phyloP scores from a whole-genome alignment of 345 rosid genomes.

The Rhodomyrtus tomentosa region DNA sequence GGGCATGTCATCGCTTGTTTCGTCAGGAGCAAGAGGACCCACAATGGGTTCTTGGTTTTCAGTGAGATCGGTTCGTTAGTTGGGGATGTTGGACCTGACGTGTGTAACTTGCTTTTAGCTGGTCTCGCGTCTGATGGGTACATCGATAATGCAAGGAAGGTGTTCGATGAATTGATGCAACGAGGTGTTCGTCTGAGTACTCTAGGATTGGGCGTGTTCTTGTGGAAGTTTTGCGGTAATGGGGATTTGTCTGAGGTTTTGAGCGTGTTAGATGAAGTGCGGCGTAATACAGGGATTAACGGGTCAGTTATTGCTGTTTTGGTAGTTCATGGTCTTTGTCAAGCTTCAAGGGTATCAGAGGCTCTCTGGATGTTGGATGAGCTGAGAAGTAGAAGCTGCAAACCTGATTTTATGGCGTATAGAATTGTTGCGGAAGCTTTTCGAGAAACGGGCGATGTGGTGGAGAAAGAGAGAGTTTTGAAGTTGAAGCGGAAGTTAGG shows the following conservation, averaged over 20 bases:
- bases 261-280: constrained; percentile 38
- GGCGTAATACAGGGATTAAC: constrained; percentile 19
- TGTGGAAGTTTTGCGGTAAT: constrained; percentile 41
- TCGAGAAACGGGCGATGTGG: constrained; percentile 30
- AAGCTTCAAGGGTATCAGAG: constrained; percentile 44
- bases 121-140: constrained; percentile 40
- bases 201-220: constrained; percentile 60
- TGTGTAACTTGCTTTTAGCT: constrained; percentile 69
- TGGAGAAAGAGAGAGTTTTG: constrained; percentile 45
- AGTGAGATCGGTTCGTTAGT: constrained; percentile 20
- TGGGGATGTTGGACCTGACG: constrained; percentile 29
- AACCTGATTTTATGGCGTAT: constrained; percentile 91
- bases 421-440: constrained; percentile 72
- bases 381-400: constrained; percentile 54
- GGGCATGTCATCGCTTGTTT: constrained; percentile 30
- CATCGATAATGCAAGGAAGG: constrained; percentile 29
- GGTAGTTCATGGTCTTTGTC: constrained; percentile 65
- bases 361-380: constrained; percentile 58
- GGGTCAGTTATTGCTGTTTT: constrained; percentile 67
- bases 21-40: constrained; percentile 31
- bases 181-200: constrained; percentile 38
- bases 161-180: constrained; percentile 55
- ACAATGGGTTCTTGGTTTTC: constrained; percentile 49
- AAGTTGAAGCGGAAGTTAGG: constrained; percentile 92
- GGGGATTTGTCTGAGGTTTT: constrained; percentile 25